phyloP scores from a whole-genome alignment of 2,329 filamentous ascomycete genomes.

The Cladophialophora immunda region DNA sequence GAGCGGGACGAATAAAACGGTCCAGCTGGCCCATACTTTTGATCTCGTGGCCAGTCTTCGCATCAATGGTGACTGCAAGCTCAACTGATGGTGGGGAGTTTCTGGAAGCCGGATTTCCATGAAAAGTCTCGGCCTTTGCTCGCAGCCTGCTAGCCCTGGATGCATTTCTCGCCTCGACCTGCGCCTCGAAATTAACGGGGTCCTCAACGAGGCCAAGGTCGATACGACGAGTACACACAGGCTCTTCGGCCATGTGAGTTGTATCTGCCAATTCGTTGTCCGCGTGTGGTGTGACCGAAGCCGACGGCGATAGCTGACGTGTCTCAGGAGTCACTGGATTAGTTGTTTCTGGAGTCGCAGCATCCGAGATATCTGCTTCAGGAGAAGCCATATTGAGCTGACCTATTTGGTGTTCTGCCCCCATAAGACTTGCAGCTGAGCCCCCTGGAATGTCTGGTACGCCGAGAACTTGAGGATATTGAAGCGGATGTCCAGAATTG shows the following conservation, averaged over 20 bases:
- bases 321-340: conserved; percentile 47
- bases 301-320: conserved; percentile 42
- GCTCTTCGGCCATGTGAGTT: conserved; percentile 41
- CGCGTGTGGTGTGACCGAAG: conserved; percentile 25
- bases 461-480: conserved; percentile 50
- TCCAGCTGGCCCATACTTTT: conserved; percentile 38
- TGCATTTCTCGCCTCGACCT: conserved; percentile 36
- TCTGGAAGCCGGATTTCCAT: conserved; percentile 25
- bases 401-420: conserved; percentile 57
- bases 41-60: conserved; percentile 49
- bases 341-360: conserved; percentile 44
- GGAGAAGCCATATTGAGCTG: conserved; percentile 58
- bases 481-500: conserved; percentile 45
- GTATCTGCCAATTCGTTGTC: conserved; percentile 36
- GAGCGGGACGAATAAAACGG: conserved; percentile 34
- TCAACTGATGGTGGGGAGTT: conserved; percentile 39
- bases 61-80: conserved; percentile 53
- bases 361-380: conserved; percentile 45
- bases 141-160: conserved; percentile 36
- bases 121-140: conserved; percentile 36
- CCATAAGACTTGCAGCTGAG: conserved; percentile 57
- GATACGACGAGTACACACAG: conserved; percentile 48
- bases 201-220: conserved; percentile 46
- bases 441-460: conserved; percentile 45
- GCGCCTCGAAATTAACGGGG: conserved; percentile 34